A percentile compares a stretch with the other conserved stretches of the same genome.
Evolutionary conservation across 495 filamentous ascomycete species (phyloP).

Genomic region (Hypoxylon intermedium): DNA sequence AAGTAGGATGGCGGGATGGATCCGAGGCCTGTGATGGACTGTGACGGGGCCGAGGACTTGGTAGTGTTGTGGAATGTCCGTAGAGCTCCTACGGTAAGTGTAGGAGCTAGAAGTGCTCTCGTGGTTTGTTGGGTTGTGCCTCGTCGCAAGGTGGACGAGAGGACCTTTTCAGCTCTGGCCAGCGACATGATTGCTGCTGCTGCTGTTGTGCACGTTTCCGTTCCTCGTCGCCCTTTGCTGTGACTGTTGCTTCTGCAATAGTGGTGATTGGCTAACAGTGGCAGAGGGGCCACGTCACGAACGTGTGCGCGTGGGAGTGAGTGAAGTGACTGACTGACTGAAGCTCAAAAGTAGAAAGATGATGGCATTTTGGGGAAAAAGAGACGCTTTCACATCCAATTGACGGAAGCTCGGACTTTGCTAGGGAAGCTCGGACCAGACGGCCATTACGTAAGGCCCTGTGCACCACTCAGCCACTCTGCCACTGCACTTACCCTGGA

Average conservation of each 20-base stretch:
- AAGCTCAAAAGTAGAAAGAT: constrained; percentile 4
- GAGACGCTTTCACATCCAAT: no score
- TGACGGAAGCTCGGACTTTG: constrained; percentile 8
- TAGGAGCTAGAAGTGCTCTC: constrained; percentile 28
- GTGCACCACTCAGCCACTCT: no score
- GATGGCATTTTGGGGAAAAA: no score
- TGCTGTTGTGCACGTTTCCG: constrained; percentile 5
- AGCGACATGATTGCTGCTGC: constrained; percentile 42
- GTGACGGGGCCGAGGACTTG: constrained; percentile 19
- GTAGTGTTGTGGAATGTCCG: constrained; percentile 45
- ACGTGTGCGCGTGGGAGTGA: no score
- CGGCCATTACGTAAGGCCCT: no score
- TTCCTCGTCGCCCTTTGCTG: background rate
- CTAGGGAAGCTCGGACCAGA: constrained; percentile 2
- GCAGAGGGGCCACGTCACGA: constrained; percentile 10
- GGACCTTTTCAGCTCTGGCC: constrained; percentile 41
- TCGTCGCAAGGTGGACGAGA: constrained; percentile 42
- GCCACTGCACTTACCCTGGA: no score
- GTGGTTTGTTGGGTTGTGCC: constrained; percentile 17
- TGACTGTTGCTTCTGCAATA: background rate
- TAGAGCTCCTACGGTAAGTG: constrained; percentile 23
- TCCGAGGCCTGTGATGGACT: constrained; percentile 34
- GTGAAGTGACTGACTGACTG: constrained; percentile 1
- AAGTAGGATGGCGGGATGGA: constrained; percentile 62
- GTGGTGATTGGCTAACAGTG: constrained; percentile 2